A percentile compares a stretch with the other conserved stretches of the same genome.
These are phyloP conservation scores for Petasospora fabianii DNA, from an alignment of 1,139 yeast species.

Conservation along the genomic window DNA sequence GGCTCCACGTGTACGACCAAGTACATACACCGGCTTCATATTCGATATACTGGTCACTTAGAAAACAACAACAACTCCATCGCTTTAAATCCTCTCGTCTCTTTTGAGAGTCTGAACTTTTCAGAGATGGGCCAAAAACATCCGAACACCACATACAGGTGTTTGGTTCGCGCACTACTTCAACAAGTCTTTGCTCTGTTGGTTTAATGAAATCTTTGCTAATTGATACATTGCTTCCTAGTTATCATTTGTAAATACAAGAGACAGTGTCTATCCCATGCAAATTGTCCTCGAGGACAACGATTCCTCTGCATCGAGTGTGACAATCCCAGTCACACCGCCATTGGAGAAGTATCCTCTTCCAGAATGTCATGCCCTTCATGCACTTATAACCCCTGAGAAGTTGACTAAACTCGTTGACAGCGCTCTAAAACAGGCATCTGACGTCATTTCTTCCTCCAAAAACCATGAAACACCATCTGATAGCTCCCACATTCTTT, in stretches of 20 bases:
- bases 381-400: conserved; percentile 3
- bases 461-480: not conserved
- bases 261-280: no score
- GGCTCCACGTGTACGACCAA: conserved; percentile 18
- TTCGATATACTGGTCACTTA: no score
- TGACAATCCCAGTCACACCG: not conserved
- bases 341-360: conserved; percentile 10
- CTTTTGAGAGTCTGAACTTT: no score
- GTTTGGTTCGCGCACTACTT: conserved; percentile 1
- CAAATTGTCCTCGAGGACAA: conserved; percentile 11
- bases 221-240: no score
- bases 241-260: no score
- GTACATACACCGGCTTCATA: conserved; percentile 22
- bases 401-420: conserved; percentile 4
- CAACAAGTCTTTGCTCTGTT: not conserved
- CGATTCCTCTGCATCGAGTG: conserved; percentile 4
- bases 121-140: not conserved
- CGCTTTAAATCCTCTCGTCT: no score
- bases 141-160: not conserved
- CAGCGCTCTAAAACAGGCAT: conserved; percentile 1
- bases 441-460: not conserved
- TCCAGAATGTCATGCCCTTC: conserved; percentile 6
- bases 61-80: no score
- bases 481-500: not conserved
- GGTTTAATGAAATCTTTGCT: no score